Conservation (phyloP, 306 rosid genomes). For the Acacia acuminata region DNA sequence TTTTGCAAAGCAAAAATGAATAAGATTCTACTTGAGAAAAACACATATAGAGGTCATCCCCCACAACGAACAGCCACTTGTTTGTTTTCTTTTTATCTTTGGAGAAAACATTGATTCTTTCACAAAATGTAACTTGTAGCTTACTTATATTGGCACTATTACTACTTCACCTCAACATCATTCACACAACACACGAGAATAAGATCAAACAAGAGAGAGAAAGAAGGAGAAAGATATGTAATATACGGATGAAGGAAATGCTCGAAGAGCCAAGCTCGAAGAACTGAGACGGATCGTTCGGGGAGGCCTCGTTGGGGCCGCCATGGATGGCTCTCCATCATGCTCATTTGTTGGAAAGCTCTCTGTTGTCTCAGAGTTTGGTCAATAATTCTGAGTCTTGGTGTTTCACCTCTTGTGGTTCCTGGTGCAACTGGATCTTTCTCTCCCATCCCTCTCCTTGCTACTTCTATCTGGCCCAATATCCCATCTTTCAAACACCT, state of each 20-base stretch:
- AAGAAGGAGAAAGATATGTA: slow-evolving; percentile 14
- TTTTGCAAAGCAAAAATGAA: slow-evolving; percentile 38
- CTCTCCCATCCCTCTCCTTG: slow-evolving; percentile 82
- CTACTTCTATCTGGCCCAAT: slow-evolving; percentile 55
- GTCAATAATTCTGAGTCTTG: slow-evolving; percentile 78
- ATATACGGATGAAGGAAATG: slow-evolving; percentile 83
- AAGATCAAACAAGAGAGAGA: background rate
- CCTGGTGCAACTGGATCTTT: slow-evolving; percentile 79
- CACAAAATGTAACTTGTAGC: slow-evolving; percentile 30
- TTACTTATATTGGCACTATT: slow-evolving; percentile 14
- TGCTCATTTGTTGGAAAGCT: slow-evolving; percentile 83
- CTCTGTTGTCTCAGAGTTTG: slow-evolving; percentile 78
- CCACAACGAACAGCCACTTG: slow-evolving; percentile 9
- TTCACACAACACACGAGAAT: background rate
- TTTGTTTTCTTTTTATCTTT: slow-evolving; percentile 27
- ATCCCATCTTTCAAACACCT: slow-evolving; percentile 81
- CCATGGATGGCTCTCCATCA: slow-evolving; percentile 98
- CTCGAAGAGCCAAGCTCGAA: slow-evolving; percentile 88
- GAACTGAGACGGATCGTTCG: slow-evolving; percentile 75
- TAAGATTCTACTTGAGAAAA: slow-evolving; percentile 17
- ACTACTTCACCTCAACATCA: background rate
- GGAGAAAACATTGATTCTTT: slow-evolving; percentile 40
- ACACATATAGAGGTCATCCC: background rate
- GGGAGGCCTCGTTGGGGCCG: slow-evolving; percentile 91
- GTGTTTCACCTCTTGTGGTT: slow-evolving; percentile 80